Base-by-base conservation (phyloP, 192 early-diverging fungal genomes). In the Umbelopsis vinacea region DNA sequence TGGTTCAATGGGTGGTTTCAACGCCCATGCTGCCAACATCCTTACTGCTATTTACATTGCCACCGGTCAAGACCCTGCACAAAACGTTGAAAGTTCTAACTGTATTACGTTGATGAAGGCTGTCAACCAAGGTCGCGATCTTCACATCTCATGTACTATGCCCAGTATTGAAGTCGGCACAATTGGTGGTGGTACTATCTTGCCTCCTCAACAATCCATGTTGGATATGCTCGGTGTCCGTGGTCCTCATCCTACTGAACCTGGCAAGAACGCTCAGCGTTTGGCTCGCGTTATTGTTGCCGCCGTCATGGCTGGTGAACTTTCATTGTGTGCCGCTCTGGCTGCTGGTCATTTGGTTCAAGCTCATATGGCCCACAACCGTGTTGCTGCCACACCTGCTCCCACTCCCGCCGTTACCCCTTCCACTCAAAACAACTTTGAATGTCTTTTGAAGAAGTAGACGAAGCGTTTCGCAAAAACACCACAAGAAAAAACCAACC, bases 61-160 rank as follows among this genome's bases (percentile, higher is more conserved):
- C 9, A 96, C 95, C 46, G 96, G 96, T 26, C 96, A 97, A 83
- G 96, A 97, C 69, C 96, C 96, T 12, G 96, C 96, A 19, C 96
- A 97, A 79, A 97, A 96, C 70, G 95, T 97, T 22, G 96, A 97
- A 76, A 91, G 89, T 47, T 95, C 94, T 8, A 91, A 89, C 68
- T 97, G 96, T 79, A 96, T 97, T 52, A 97, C 96, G 2, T 70
- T 97, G 74, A 97, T 97, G 96, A 92, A 94, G 81, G 86, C 92
- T 45, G 81, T 91, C 48, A 94, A 96, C 74, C 76, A 86, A 45
- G 91, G 89, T 15, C 76, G 83, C 43, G 94, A 96, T 70, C 83
- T 97, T 66, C 91, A 91, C 71, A 92, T 97, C 67, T 93, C 92
- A 21, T 94, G 93, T 75, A 93, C 90, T 1, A 97, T 97, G 96